These are phyloP conservation scores for Trichoderma sp. DNA, from an alignment of 2,329 filamentous ascomycete species.

Conservation along the genomic window DNA sequence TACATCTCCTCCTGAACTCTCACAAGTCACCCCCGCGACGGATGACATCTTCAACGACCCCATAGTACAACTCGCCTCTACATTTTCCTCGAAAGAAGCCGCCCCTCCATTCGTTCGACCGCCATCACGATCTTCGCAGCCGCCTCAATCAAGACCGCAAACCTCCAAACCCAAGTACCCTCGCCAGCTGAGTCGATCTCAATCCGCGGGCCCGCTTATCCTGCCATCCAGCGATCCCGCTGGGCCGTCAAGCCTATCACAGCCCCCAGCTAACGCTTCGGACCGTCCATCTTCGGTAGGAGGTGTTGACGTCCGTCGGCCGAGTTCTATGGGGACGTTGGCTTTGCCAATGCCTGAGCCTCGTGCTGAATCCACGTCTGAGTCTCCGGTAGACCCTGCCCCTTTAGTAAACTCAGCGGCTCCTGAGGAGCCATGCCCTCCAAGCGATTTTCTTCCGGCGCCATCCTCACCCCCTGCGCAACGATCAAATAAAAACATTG, in stretches of 20 bases:
- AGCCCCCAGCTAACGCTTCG: slow-evolving; percentile 25
- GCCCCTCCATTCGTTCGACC: not conserved
- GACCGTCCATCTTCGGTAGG: slow-evolving; percentile 28
- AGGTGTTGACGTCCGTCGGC: slow-evolving; percentile 41
- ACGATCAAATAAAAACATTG: slow-evolving; percentile 61
- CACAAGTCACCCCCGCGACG: slow-evolving; percentile 15
- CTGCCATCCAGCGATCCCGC: slow-evolving; percentile 52
- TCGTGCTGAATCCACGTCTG: slow-evolving; percentile 26
- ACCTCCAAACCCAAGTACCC: slow-evolving; percentile 24
- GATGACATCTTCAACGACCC: slow-evolving; percentile 17
- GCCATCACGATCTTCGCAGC: slow-evolving; percentile 3
- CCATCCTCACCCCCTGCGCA: slow-evolving; percentile 43
- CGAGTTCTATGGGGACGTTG: slow-evolving; percentile 34
- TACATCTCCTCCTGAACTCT: slow-evolving; percentile 20
- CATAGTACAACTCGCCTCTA: slow-evolving; percentile 18
- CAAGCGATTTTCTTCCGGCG: slow-evolving; percentile 42
- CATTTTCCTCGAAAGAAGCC: slow-evolving; percentile 14
- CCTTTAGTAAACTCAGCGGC: slow-evolving; percentile 22
- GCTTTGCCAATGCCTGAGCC: slow-evolving; percentile 39
- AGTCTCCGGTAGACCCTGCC: not conserved
- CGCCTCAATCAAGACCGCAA: slow-evolving; percentile 4
- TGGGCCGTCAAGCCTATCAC: slow-evolving; percentile 42
- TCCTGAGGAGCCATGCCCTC: slow-evolving; percentile 42
- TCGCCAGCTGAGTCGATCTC: slow-evolving; percentile 36
- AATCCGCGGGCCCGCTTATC: slow-evolving; percentile 39